phyloP scores from a whole-genome alignment of 2,329 filamentous ascomycete species.

The Alternaria brassicicola region DNA sequence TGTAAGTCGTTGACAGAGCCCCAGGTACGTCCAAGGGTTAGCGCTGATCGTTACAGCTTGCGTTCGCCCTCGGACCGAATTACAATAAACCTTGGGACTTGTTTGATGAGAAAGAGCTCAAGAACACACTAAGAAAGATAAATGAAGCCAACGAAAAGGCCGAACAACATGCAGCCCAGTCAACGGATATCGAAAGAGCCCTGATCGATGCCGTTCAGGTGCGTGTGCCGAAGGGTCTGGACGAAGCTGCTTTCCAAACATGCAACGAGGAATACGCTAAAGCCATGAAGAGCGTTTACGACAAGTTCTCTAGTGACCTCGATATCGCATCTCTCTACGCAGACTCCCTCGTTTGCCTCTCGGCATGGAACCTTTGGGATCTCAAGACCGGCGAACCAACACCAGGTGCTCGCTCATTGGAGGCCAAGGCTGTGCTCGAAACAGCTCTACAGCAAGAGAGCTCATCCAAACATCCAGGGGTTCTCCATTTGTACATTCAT shows the following conservation, averaged over 20 bases:
- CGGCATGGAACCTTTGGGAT: constrained; percentile 70
- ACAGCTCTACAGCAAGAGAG: constrained; percentile 59
- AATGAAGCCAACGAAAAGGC: constrained; percentile 56
- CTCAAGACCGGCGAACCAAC: constrained; percentile 63
- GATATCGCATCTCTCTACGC: constrained; percentile 69
- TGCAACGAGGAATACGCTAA: constrained; percentile 66
- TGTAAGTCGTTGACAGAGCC: constrained; percentile 20
- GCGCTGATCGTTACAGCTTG: constrained; percentile 51
- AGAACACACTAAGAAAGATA: constrained; percentile 57
- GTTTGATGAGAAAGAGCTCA: constrained; percentile 68
- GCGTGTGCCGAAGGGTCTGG: constrained; percentile 51
- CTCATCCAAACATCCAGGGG: constrained; percentile 66
- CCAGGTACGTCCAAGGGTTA: not conserved
- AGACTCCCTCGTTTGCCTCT: constrained; percentile 70
- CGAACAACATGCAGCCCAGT: constrained; percentile 43
- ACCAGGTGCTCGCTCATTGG: constrained; percentile 61
- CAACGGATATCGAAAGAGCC: constrained; percentile 63
- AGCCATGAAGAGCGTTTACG: constrained; percentile 65
- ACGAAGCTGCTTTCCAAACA: constrained; percentile 56
- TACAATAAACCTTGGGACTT: constrained; percentile 80
- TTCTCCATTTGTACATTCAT: constrained; percentile 78
- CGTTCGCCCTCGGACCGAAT: constrained; percentile 76
- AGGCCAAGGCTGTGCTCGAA: constrained; percentile 66
- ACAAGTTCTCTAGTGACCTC: constrained; percentile 60
- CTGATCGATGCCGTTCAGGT: constrained; percentile 65